Evolutionary conservation across 1,139 yeast species (phyloP).

Genomic region (Kurtzmaniella quercitrusa): DNA sequence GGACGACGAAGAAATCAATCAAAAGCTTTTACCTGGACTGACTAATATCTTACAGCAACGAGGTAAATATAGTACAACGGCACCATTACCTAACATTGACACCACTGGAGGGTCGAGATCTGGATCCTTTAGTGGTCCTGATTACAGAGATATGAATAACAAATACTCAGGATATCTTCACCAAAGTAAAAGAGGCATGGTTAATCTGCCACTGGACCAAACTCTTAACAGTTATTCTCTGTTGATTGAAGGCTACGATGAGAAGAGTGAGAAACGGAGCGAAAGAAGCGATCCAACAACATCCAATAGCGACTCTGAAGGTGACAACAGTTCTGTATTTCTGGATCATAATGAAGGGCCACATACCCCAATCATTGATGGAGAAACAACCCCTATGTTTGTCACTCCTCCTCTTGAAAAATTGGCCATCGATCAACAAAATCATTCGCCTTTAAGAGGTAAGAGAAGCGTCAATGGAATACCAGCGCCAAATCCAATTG

Average conservation of each 20-base stretch:
- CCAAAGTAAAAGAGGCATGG: slow-evolving; percentile 7
- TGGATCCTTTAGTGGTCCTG: background rate
- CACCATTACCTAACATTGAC: slow-evolving; percentile 21
- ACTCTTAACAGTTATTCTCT: slow-evolving; percentile 1
- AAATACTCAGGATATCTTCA: slow-evolving; percentile 14
- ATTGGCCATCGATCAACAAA: background rate
- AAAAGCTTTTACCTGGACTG: slow-evolving; percentile 20
- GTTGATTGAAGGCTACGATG: slow-evolving; percentile 19
- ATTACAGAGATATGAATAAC: slow-evolving; percentile 1
- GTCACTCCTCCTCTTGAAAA: slow-evolving; percentile 3
- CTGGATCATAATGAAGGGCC: slow-evolving; percentile 12
- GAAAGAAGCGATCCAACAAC: background rate
- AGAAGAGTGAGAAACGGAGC: background rate
- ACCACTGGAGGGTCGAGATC: slow-evolving; percentile 7
- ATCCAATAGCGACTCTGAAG: slow-evolving; percentile 13
- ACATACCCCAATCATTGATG: slow-evolving; percentile 17
- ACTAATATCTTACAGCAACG: slow-evolving; percentile 16
- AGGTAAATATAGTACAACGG: slow-evolving; percentile 20
- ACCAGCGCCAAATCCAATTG: slow-evolving; percentile 3
- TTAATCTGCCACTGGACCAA: background rate
- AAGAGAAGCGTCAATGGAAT: background rate
- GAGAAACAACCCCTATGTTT: slow-evolving; percentile 4
- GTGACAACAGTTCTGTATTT: slow-evolving; percentile 10
- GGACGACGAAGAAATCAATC: slow-evolving; percentile 18
- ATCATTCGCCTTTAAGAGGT: background rate